A percentile compares a stretch with the other conserved stretches of the same genome.
phyloP scores from a whole-genome alignment of 345 rosid species.

The Dimocarpus longan region DNA sequence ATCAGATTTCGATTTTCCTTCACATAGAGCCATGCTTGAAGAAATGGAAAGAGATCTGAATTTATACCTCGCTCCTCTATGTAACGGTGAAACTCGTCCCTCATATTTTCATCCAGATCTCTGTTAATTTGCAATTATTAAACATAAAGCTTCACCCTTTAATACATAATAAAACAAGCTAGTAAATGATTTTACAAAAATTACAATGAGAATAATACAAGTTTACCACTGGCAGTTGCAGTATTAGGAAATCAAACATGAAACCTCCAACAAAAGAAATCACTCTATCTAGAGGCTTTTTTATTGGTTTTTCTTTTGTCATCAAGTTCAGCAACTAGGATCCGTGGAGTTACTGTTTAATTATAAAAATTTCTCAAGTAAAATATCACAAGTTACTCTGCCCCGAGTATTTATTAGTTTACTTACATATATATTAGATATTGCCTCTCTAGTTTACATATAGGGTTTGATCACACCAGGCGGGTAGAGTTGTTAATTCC shows the following conservation, averaged over 20 bases:
- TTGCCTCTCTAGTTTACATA: neutral
- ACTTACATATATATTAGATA: neutral
- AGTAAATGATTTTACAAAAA: neutral
- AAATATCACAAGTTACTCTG: neutral
- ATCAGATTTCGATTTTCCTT: conserved; percentile 77
- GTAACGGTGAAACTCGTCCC: conserved; percentile 74
- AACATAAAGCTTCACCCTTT: neutral
- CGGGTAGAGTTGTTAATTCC: neutral
- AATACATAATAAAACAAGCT: neutral
- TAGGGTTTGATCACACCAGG: neutral
- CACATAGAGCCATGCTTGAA: conserved; percentile 92
- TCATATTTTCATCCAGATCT: conserved; percentile 73
- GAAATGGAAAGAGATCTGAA: conserved; percentile 79
- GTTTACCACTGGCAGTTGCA: too few species aligned
- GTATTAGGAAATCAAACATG: too few species aligned
- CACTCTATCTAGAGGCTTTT: too few species aligned
- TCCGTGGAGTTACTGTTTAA: neutral
- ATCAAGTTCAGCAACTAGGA: neutral
- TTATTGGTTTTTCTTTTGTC: neutral
- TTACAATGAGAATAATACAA: too few species aligned
- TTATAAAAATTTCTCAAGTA: neutral
- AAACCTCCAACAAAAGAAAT: too few species aligned
- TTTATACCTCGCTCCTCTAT: conserved; percentile 84
- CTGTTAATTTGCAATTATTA: conserved; percentile 40
- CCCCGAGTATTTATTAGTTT: neutral